Evolutionary conservation across 306 rosid genomes (phyloP), one percentile per base, ranked within the genome.

Genomic region (Elaeagnus macrophylla): DNA sequence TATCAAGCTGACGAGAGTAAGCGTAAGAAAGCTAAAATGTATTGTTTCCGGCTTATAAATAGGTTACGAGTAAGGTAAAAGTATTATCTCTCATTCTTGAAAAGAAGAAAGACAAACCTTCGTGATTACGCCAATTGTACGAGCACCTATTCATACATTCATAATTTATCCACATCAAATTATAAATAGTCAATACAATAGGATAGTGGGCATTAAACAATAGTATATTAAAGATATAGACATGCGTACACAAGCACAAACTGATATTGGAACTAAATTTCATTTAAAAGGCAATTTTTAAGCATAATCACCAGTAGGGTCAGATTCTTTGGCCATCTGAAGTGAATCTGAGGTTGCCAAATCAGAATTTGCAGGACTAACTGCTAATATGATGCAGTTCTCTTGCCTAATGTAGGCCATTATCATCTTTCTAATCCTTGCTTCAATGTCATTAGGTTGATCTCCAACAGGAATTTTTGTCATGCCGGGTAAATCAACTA

Each of bases 401-500:
- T 54, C 56, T 38, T 64, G 48, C n/a, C 18, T 43, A 49, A 74
- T 74, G 45, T 64, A 19, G 7, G 51, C 10, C 74, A 68, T 74
- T 11, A 74, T 64, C 79, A 74, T 74, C 20, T 67, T 68, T 39
- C 79, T 68, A 8, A 74, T 50, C 50, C 60, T 71, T 14, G 71
- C 67, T 59, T 68, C 75, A 15, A 74, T 74, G 35, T 74, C 75
- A 68, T 56, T 54, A 39, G 79, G 79, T 53, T 74, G 79, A 66
- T 74, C 75, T 50, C 79, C 75, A 42, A 74, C 75, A 6, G 79
- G 75, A 64, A 74, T 65, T 56, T 64, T 74, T 11, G 75, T 68
- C 35, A 74, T 68, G 12, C 75, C 79, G 12, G 75, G 79, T n/a
- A 74, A 64, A 74, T 74, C 79, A 39, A 74, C 75, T 16, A 74